Conservation (phyloP, 495 filamentous ascomycete species). For the Neurospora cerealis region DNA sequence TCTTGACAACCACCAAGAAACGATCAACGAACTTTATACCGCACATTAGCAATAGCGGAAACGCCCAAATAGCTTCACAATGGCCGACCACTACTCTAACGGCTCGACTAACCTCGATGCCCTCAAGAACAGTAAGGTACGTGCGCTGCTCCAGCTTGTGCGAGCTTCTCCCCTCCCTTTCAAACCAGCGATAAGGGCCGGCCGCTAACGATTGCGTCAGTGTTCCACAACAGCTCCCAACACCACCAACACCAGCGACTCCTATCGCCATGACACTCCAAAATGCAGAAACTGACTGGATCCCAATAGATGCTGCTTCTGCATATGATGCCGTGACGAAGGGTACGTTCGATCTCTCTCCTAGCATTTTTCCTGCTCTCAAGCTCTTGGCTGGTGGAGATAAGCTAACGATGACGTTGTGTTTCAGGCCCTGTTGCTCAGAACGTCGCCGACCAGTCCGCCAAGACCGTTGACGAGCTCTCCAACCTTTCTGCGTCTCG, state of each 20-base stretch:
- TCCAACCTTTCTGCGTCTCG: conserved; percentile 64
- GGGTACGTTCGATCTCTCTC: neutral
- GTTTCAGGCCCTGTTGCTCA: conserved; percentile 62
- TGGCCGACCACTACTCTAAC: conserved; percentile 17
- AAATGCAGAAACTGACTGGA: conserved; percentile 10
- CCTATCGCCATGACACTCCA: neutral
- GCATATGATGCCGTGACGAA: conserved; percentile 22
- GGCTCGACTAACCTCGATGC: conserved; percentile 19
- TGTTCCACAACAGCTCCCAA: conserved; percentile 15
- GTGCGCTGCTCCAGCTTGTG: conserved; percentile 10
- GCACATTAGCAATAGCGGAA: neutral
- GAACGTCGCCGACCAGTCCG: conserved; percentile 61
- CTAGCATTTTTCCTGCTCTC: neutral
- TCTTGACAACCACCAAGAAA: neutral
- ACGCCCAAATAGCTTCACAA: conserved; percentile 14
- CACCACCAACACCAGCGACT: neutral
- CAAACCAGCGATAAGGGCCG: conserved; percentile 1
- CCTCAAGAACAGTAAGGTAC: conserved; percentile 39
- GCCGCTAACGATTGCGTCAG: conserved; percentile 21
- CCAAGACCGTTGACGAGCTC: conserved; percentile 64
- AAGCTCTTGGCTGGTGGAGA: neutral
- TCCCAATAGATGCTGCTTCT: conserved; percentile 28
- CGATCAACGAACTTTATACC: neutral
- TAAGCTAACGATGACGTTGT: conserved; percentile 14
- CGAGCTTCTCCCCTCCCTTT: neutral